Evolutionary conservation across 495 filamentous ascomycete genomes (phyloP), one percentile per base, ranked within the genome.

Genomic region (Venustampulla echinocandica): DNA sequence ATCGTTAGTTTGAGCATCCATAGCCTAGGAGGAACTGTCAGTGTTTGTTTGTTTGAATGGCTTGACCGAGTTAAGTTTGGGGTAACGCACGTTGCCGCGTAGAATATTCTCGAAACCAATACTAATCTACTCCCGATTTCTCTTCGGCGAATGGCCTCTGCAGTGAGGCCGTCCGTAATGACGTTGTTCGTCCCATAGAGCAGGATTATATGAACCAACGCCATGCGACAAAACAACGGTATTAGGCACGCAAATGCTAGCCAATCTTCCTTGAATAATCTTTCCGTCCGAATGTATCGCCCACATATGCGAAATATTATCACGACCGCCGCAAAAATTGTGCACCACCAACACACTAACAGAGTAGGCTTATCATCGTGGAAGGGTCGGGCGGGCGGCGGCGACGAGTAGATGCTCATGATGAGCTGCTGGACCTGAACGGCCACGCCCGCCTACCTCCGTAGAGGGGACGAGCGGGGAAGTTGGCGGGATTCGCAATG

Each of bases 341-440:
- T 93, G 47, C 86, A 87, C 92, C 92, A 95, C 85, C 88, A 96
- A 59, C 84, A 90, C 56, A 92, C 87, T 43, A 96, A 70, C 32
- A 98, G 73, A 0, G 85, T 88, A 18, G 87, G 80, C 50, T 87
- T 82, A 64, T 86, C 74, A 22, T 80, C 38, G 58, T 66, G 52
- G 58, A 67, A 64, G 7, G 71, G 64, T 50, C 72, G 75, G 41
- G 71, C 65, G 42, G 72, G 69, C 37, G 85, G 84, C 7, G 81
- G 77, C 10, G 66, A 62, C 17, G 74, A 71, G 57, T 80, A 80
- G 43, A 79, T 61, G 43, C 70, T 46, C 69, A 74, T 74, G n/a
- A 17, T 46, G 41, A 30, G n/a, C n/a, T 30, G n/a, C n/a, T n/a
- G n/a, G n/a, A n/a, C n/a, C 4, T 15, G 21, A 14, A 33, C 53